These are phyloP conservation scores for Monilinia fructicola DNA, from an alignment of 2,329 filamentous ascomycete genomes.

Conservation along the genomic window DNA sequence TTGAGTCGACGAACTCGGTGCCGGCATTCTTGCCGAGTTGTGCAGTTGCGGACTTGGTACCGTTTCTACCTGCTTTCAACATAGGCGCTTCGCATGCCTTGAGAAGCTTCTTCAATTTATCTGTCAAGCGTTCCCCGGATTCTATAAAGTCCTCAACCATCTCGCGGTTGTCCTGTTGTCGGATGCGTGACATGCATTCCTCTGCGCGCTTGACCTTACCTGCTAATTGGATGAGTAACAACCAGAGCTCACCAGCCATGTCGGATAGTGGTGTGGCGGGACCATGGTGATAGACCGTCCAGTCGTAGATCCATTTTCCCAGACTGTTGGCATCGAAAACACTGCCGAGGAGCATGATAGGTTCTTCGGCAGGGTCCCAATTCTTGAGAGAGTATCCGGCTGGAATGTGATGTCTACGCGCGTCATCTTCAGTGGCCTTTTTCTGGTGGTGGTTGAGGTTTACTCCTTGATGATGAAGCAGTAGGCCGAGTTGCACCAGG, in stretches of 20 bases:
- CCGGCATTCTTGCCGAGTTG: slow-evolving; percentile 90
- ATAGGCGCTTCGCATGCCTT: slow-evolving; percentile 93
- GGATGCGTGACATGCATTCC: slow-evolving; percentile 71
- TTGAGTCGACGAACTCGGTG: slow-evolving; percentile 91
- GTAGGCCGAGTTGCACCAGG: slow-evolving; percentile 32
- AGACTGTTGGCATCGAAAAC: slow-evolving; percentile 97
- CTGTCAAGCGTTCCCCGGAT: slow-evolving; percentile 81
- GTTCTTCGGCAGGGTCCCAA: slow-evolving; percentile 93
- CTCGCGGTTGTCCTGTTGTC: slow-evolving; percentile 70
- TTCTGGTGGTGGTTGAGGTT: slow-evolving; percentile 43
- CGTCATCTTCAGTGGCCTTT: slow-evolving; percentile 60
- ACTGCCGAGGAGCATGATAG: slow-evolving; percentile 89
- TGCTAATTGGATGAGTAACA: slow-evolving; percentile 87
- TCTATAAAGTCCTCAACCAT: slow-evolving; percentile 88
- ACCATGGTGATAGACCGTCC: slow-evolving; percentile 90
- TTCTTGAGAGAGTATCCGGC: slow-evolving; percentile 93
- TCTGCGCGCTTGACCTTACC: slow-evolving; percentile 92
- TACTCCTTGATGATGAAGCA: slow-evolving; percentile 37
- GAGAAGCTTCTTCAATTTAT: slow-evolving; percentile 80
- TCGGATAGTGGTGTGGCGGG: slow-evolving; percentile 81
- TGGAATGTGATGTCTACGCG: slow-evolving; percentile 71
- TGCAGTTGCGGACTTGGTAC: slow-evolving; percentile 56
- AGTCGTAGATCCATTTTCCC: slow-evolving; percentile 99
- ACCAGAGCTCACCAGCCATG: slow-evolving; percentile 91
- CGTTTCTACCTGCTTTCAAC: slow-evolving; percentile 83